These are phyloP conservation scores for Penicillium aurantiogriseum DNA, from an alignment of 2,329 filamentous ascomycete species.

Conservation along the genomic window DNA sequence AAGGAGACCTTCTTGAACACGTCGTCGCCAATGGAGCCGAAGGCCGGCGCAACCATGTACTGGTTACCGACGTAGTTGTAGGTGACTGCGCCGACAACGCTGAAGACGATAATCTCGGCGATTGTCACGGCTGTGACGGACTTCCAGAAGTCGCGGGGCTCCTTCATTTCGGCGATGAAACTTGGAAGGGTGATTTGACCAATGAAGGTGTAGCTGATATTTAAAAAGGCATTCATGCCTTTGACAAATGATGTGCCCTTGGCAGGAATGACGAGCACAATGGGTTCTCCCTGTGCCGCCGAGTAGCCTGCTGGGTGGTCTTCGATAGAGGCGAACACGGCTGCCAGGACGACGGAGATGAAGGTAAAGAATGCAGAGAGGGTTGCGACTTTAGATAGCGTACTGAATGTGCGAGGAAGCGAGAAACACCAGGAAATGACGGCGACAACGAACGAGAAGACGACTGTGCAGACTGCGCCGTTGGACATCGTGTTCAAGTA, in stretches of 20 bases:
- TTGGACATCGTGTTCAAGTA: constrained; percentile 87
- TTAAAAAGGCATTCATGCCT: constrained; percentile 85
- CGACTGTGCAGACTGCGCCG: constrained; percentile 71
- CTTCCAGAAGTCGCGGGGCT: constrained; percentile 81
- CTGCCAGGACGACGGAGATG: constrained; percentile 78
- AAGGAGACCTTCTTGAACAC: constrained; percentile 84
- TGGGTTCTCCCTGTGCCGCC: constrained; percentile 59
- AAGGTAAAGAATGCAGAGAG: constrained; percentile 85
- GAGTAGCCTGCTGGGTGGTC: constrained; percentile 68
- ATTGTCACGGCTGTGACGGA: constrained; percentile 89
- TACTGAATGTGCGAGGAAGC: constrained; percentile 79
- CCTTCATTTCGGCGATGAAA: constrained; percentile 92
- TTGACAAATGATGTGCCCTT: constrained; percentile 74
- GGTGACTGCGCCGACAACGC: constrained; percentile 73
- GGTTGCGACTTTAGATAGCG: constrained; percentile 75
- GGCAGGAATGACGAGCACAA: constrained; percentile 66
- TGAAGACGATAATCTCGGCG: constrained; percentile 82
- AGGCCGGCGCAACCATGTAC: constrained; percentile 84
- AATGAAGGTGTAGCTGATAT: constrained; percentile 95
- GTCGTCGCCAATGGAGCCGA: constrained; percentile 73
- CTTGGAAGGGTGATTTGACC: constrained; percentile 91
- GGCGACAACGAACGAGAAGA: constrained; percentile 71
- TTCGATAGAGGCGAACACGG: constrained; percentile 77
- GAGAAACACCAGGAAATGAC: constrained; percentile 76
- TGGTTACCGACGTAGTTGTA: constrained; percentile 88